phyloP scores from a whole-genome alignment of 2,329 filamentous ascomycete genomes.

The Periconia sp. region DNA sequence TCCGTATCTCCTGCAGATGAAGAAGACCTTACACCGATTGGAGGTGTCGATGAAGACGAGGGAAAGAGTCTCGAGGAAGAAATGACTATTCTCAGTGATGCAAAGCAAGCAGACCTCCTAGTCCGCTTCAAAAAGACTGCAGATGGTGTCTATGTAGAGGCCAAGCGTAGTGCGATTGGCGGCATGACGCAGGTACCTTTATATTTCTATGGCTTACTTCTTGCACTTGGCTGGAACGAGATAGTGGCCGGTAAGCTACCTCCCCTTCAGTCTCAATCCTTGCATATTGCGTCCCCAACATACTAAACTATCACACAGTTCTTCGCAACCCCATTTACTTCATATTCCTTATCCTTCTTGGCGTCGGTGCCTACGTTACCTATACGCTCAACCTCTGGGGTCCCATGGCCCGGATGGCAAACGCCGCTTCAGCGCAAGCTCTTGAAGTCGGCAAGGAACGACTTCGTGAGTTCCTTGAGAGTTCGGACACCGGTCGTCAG shows the following conservation, averaged over 20 bases:
- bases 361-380: constrained; percentile 81
- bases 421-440: constrained; percentile 85
- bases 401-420: constrained; percentile 93
- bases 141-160: constrained; percentile 96
- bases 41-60: constrained; percentile 92
- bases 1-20: constrained; percentile 83
- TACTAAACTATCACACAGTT: constrained; percentile 61
- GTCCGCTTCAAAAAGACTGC: constrained; percentile 98
- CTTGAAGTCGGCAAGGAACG: constrained; percentile 91
- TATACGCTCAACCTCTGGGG: constrained; percentile 95
- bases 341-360: constrained; percentile 80
- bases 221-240: constrained; percentile 98
- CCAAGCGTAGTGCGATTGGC: constrained; percentile 94
- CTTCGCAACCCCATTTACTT: constrained; percentile 94
- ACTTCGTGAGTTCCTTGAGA: constrained; percentile 87
- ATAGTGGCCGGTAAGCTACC: constrained; percentile 81
- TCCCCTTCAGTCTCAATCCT: too few relatives aligned
- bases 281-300: neutral
- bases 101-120: constrained; percentile 88
- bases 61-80: constrained; percentile 95
- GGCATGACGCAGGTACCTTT: constrained; percentile 91
- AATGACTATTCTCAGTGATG: constrained; percentile 90
- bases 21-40: constrained; percentile 86
- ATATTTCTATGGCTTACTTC: constrained; percentile 89
- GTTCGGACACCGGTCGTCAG: constrained; percentile 81